These are phyloP conservation scores for Geosiphon pyriformis DNA, from an alignment of 192 early-diverging fungal species.

Conservation along the genomic window DNA sequence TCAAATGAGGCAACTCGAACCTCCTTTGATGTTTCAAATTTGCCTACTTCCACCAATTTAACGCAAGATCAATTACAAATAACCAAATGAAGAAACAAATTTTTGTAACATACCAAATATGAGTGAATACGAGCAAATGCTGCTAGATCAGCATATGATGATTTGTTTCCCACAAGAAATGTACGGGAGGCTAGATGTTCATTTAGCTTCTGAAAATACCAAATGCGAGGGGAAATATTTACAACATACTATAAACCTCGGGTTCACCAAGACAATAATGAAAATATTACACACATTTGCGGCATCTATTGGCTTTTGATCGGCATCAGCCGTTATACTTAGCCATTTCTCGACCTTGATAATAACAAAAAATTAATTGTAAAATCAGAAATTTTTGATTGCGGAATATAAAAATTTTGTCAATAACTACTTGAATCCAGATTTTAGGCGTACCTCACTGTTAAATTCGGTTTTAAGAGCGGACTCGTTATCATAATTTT, in stretches of 20 bases:
- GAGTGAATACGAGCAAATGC: conserved; percentile 62
- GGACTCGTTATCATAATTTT: too few species aligned
- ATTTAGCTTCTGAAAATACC: conserved; percentile 44
- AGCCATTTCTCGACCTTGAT: conserved; percentile 5
- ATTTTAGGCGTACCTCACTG: too few species aligned
- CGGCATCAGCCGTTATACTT: neutral
- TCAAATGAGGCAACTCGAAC: conserved; percentile 53
- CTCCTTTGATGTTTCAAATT: conserved; percentile 51
- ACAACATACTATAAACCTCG: neutral
- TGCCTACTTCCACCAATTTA: conserved; percentile 33
- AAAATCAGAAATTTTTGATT: neutral
- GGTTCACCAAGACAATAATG: too few species aligned
- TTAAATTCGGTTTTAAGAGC: too few species aligned
- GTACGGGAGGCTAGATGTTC: conserved; percentile 58
- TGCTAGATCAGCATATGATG: conserved; percentile 62
- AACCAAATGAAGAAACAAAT: too few species aligned
- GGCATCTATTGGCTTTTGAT: neutral
- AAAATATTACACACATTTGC: conserved; percentile 3
- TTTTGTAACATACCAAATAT: conserved; percentile 40
- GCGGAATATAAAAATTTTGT: too few species aligned
- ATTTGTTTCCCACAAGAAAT: conserved; percentile 58
- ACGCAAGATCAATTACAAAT: too few species aligned
- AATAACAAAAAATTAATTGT: neutral
- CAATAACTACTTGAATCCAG: too few species aligned
- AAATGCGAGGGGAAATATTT: neutral